These are phyloP conservation scores for Escallonia rubra DNA, from an alignment of 129 eudicot genomes.

Conservation along the genomic window DNA sequence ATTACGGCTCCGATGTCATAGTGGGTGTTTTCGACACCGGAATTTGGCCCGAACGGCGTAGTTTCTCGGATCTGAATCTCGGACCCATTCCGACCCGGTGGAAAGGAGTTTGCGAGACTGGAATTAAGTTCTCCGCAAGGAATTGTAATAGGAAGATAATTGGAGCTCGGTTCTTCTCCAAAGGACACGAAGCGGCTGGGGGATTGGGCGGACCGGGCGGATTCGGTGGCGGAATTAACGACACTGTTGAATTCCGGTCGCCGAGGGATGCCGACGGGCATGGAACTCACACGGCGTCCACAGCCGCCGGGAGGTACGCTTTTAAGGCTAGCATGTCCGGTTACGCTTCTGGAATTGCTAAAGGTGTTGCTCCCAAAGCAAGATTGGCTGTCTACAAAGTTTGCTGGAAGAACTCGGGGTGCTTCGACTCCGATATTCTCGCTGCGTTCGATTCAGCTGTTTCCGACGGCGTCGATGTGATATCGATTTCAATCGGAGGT, in stretches of 20 bases:
- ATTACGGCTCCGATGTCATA: constrained; percentile 78
- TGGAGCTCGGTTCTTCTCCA: constrained; percentile 66
- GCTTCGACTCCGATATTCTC: constrained; percentile 78
- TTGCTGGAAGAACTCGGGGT: constrained; percentile 74
- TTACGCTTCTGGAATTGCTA: constrained; percentile 79
- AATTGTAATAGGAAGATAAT: constrained; percentile 61
- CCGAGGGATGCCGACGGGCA: constrained; percentile 92
- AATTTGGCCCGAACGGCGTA: constrained; percentile 80
- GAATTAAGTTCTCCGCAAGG: constrained; percentile 33
- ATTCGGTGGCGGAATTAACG: constrained; percentile 58
- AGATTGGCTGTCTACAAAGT: constrained; percentile 77
- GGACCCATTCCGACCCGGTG: constrained; percentile 71
- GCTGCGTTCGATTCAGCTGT: constrained; percentile 91
- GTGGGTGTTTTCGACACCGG: constrained; percentile 79
- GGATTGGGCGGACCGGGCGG: constrained; percentile 46
- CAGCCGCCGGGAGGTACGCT: constrained; percentile 75
- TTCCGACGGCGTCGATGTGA: constrained; percentile 74
- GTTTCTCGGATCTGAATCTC: constrained; percentile 73
- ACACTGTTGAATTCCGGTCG: constrained; percentile 59
- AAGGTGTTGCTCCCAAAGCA: constrained; percentile 92
- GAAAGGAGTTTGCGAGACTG: constrained; percentile 60
- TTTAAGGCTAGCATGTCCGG: constrained; percentile 75
- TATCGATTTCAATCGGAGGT: constrained; percentile 84
- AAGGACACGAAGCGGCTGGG: constrained; percentile 70
- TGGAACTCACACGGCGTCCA: constrained; percentile 91